These are phyloP conservation scores for Pythium dissimile DNA, from an alignment of 352 stramenopile species.

Conservation along the genomic window DNA sequence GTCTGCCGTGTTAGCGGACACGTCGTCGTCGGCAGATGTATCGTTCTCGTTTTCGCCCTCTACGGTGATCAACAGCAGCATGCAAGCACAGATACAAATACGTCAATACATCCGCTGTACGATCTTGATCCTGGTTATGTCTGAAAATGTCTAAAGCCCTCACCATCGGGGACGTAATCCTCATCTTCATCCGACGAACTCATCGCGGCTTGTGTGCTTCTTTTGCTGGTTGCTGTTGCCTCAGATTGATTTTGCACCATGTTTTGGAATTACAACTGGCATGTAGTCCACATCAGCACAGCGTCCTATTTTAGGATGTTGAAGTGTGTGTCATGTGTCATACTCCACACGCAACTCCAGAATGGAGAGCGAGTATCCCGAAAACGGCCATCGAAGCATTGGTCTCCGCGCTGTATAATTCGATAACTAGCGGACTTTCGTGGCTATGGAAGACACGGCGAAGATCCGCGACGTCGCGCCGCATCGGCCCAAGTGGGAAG, in stretches of 20 bases:
- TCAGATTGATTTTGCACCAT: neutral
- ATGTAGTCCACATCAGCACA: too few species aligned
- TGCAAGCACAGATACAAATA: neutral
- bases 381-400: too few species aligned
- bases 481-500: slow-evolving; percentile 44
- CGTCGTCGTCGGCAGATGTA: neutral
- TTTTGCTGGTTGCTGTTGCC: neutral
- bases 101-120: neutral
- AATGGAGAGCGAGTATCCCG: neutral
- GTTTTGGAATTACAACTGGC: too few species aligned
- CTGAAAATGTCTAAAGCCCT: neutral
- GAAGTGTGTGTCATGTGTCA: slow-evolving; percentile 18
- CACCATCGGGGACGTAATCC: slow-evolving; percentile 70
- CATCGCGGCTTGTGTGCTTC: slow-evolving; percentile 23
- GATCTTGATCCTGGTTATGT: neutral
- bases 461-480: neutral
- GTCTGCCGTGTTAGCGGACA: neutral
- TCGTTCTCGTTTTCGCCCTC: slow-evolving; percentile 2
- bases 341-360: neutral
- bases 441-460: too few species aligned
- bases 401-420: too few species aligned
- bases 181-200: slow-evolving; percentile 66
- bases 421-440: too few species aligned
- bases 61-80: slow-evolving; percentile 1
- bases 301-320: slow-evolving; percentile 16